Percentiles rank a stretch among this genome's conserved stretches.
Conservation (phyloP, 129 eudicot genomes). For the Arctium minus region DNA sequence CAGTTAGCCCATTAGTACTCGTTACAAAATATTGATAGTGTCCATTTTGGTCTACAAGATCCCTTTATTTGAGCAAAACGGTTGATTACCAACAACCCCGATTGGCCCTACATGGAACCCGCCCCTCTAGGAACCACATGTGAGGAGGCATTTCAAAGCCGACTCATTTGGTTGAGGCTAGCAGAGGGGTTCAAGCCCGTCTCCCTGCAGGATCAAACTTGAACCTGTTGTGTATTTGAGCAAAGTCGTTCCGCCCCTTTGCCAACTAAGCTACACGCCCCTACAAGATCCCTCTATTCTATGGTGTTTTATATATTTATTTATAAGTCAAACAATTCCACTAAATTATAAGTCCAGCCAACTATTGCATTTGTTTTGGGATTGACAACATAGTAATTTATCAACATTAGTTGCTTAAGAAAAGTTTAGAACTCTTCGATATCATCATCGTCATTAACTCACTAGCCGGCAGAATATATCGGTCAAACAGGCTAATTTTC, state of each 20-base stretch:
- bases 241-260: background rate
- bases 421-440: background rate
- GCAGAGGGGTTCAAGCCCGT: background rate
- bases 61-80: background rate
- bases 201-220: background rate
- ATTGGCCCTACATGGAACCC: background rate
- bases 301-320: background rate
- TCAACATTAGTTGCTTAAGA: background rate
- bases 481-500: constrained; percentile 1
- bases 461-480: background rate
- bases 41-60: background rate
- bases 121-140: background rate
- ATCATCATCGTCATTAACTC: background rate
- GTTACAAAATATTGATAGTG: background rate
- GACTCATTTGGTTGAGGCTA: background rate
- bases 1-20: background rate
- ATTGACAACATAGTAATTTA: background rate
- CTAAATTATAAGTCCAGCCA: background rate
- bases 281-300: background rate
- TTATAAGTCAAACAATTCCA: background rate
- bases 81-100: background rate
- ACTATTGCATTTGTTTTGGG: background rate
- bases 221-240: background rate
- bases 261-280: background rate
- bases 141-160: background rate